A percentile compares a stretch with the other conserved stretches of the same genome.
Conservation (phyloP, 257 asterid species). For the Nicotiana paniculata region DNA sequence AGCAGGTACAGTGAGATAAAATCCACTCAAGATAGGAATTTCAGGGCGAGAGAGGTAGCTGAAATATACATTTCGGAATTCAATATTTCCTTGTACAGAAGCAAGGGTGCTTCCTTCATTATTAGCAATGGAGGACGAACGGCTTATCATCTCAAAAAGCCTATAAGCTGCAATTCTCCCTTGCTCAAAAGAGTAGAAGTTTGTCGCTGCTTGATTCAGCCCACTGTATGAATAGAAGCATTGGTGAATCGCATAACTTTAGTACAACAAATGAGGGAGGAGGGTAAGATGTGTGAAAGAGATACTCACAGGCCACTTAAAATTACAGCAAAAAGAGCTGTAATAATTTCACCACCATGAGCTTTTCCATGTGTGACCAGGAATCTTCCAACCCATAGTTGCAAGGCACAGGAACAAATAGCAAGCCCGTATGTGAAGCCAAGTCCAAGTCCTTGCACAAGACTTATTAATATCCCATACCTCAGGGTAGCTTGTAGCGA, state of each 20-base stretch:
- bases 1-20: conserved; percentile 95
- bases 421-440: conserved; percentile 99
- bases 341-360: conserved; percentile 88
- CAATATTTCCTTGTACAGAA: conserved; percentile 93
- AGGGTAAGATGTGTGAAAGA: conserved; percentile 17
- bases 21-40: conserved; percentile 98
- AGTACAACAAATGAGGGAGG: conserved; percentile 8
- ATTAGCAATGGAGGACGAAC: conserved; percentile 74
- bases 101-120: conserved; percentile 80
- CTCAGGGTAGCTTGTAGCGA: conserved; percentile 97
- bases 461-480: conserved; percentile 97
- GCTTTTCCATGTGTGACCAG: conserved; percentile 67
- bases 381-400: conserved; percentile 98
- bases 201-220: conserved; percentile 98
- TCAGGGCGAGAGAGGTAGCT: conserved; percentile 98
- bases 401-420: conserved; percentile 97
- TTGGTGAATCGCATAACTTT: neutral
- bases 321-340: conserved; percentile 92
- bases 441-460: conserved; percentile 99
- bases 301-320: conserved; percentile 97
- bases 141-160: conserved; percentile 92
- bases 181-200: conserved; percentile 96
- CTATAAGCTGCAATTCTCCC: conserved; percentile 99
- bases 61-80: conserved; percentile 96
- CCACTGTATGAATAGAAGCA: conserved; percentile 46